Evolutionary conservation across 2,329 filamentous ascomycete genomes (phyloP), one percentile per base, ranked within the genome.

Genomic region (Scleromitrula shiraiana): DNA sequence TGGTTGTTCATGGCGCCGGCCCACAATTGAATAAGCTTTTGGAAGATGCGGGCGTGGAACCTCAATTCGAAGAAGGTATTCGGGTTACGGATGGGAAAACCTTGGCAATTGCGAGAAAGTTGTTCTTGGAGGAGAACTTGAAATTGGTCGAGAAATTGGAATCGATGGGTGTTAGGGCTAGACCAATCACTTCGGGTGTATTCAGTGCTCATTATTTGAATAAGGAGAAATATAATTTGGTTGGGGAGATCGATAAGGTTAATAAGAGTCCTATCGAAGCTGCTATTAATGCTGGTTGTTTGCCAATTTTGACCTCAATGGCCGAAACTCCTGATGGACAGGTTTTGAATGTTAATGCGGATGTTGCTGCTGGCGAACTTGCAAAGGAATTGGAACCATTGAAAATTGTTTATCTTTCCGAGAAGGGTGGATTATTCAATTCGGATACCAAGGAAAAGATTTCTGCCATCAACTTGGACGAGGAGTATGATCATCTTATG

Each of bases 351-450:
- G 93, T 98, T 66, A 98, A 98, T 63, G 93, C 93, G 29, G 93
- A 98, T 67, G 91, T 96, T 53, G 91, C 91, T 29, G 93, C 93
- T 24, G 90, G 90, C 56, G 91, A 96, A 70, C 75, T 98, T 52
- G 91, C 93, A 20, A 83, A 88, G 51, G 81, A 86, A 49, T 74
- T 98, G 46, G 83, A 97, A 68, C 93, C 93, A 22, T 73, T 97
- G 61, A 98, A 98, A 80, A 91, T 97, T 53, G 90, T 98, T 51
- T 98, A 96, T 66, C 76, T 97, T n/a, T 94, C 89, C 5, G 93
- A 98, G 72, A 97, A 97, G 76, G 93, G 93, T 41, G 93, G 91
- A 7, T 72, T 98, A 27, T 95, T 95, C 70, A 88, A 97, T 64
- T 90, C 89, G 51, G 87, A 95, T 55, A 87, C 83, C n/a, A 85